These are phyloP conservation scores for Amphichorda felina DNA, from an alignment of 2,329 filamentous ascomycete genomes.

Conservation along the genomic window DNA sequence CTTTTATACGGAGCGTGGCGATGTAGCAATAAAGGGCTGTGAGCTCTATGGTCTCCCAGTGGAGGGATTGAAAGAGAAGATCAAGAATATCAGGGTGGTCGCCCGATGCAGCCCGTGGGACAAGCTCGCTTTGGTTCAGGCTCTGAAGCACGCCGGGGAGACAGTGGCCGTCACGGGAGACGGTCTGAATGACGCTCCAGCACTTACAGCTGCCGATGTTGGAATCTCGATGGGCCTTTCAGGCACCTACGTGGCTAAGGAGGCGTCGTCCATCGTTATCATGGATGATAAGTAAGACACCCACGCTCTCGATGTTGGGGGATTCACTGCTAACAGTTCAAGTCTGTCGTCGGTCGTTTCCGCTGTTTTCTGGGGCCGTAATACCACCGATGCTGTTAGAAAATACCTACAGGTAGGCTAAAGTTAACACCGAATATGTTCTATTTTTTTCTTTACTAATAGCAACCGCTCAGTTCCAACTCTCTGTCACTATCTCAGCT, in stretches of 20 bases:
- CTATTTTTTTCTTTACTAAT: too few relatives aligned
- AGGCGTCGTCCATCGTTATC: constrained; percentile 49
- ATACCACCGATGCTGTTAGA: constrained; percentile 50
- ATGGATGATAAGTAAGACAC: constrained; percentile 41
- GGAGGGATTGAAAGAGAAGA: constrained; percentile 42
- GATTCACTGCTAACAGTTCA: too few relatives aligned
- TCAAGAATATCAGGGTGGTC: constrained; percentile 50
- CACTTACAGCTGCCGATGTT: constrained; percentile 48
- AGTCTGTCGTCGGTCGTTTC: constrained; percentile 46
- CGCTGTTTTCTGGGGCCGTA: constrained; percentile 49
- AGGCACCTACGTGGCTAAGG: constrained; percentile 51
- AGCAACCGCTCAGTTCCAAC: too few relatives aligned
- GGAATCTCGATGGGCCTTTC: constrained; percentile 52
- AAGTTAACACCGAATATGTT: too few relatives aligned
- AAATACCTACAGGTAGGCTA: constrained; percentile 49
- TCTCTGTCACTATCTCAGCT: too few relatives aligned
- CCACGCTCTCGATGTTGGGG: too few relatives aligned
- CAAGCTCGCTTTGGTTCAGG: constrained; percentile 49
- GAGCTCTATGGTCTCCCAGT: constrained; percentile 51
- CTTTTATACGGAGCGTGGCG: constrained; percentile 38
- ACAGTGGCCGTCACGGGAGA: constrained; percentile 49
- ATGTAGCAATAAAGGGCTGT: constrained; percentile 57
- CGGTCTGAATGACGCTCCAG: constrained; percentile 50
- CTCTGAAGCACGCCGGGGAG: constrained; percentile 49
- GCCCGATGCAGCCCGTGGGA: constrained; percentile 56